These are phyloP conservation scores for Pleurostoma richardsiae DNA, from an alignment of 2,329 filamentous ascomycete species.

Conservation along the genomic window DNA sequence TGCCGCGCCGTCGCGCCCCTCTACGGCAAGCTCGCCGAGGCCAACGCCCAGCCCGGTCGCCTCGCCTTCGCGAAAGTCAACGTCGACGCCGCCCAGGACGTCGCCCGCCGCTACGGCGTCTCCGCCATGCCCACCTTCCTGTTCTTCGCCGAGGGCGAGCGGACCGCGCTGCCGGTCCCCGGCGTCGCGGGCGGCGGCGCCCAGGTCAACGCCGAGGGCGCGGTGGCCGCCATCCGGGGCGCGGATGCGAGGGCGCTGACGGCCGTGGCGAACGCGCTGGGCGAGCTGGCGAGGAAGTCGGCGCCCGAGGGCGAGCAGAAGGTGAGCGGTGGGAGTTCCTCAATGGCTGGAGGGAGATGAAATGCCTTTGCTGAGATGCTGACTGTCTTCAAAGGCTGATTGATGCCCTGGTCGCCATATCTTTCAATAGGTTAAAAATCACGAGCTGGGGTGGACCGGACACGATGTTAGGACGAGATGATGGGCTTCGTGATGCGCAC, in stretches of 20 bases:
- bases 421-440: no score
- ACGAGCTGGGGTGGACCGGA: no score
- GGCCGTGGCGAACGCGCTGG: slow-evolving; percentile 18
- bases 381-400: no score
- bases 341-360: no score
- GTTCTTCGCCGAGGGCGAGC: slow-evolving; percentile 46
- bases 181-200: slow-evolving; percentile 10
- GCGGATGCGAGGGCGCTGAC: slow-evolving; percentile 23
- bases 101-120: slow-evolving; percentile 41
- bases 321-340: no score
- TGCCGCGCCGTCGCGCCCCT: slow-evolving; percentile 43
- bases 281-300: neutral
- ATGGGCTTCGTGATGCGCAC: no score
- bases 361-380: no score
- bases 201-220: slow-evolving; percentile 7
- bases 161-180: slow-evolving; percentile 20
- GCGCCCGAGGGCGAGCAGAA: no score
- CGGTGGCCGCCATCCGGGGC: slow-evolving; percentile 23
- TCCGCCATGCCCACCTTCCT: slow-evolving; percentile 51
- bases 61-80: slow-evolving; percentile 52
- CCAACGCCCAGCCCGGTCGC: slow-evolving; percentile 26
- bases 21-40: slow-evolving; percentile 35
- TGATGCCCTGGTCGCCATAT: no score
- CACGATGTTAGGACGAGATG: no score
- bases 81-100: slow-evolving; percentile 45